Evolutionary conservation across 164 flowering plant species (phyloP).

Genomic region (Nelumbo lutea): DNA sequence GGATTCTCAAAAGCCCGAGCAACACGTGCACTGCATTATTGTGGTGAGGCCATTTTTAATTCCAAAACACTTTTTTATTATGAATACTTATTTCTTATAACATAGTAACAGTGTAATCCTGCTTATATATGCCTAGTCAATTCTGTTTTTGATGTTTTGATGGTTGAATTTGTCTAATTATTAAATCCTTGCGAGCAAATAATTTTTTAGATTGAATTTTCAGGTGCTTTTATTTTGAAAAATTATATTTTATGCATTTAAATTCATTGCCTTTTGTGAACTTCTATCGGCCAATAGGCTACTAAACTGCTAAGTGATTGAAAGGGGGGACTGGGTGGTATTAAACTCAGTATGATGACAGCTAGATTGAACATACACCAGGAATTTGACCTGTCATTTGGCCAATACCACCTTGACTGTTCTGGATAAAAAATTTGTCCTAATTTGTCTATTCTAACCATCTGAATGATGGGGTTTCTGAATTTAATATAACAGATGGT

Average conservation of each 20-base stretch:
- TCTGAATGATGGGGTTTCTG: background rate
- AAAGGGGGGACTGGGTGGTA: background rate
- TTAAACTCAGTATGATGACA: too few species aligned
- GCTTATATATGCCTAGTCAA: background rate
- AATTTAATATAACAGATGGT: too few species aligned
- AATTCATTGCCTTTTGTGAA: background rate
- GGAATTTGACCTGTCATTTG: background rate
- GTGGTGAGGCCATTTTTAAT: slow-evolving; percentile 45
- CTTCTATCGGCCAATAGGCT: too few species aligned
- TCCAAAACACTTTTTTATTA: background rate
- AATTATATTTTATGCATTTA: background rate
- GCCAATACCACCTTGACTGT: background rate
- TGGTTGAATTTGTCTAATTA: background rate
- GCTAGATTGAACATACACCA: background rate
- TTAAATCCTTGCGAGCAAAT: background rate
- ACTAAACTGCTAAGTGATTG: background rate
- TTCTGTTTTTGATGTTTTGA: background rate
- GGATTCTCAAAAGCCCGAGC: slow-evolving; percentile 81
- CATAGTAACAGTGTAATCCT: background rate
- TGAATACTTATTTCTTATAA: background rate
- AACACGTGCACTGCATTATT: slow-evolving; percentile 81
- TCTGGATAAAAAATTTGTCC: background rate
- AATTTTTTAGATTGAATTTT: background rate
- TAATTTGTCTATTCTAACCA: background rate
- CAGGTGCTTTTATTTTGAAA: background rate